Evolutionary conservation across 2,329 filamentous ascomycete species (phyloP), one percentile per base, ranked within the genome.

Genomic region (Aureobasidium sp.): DNA sequence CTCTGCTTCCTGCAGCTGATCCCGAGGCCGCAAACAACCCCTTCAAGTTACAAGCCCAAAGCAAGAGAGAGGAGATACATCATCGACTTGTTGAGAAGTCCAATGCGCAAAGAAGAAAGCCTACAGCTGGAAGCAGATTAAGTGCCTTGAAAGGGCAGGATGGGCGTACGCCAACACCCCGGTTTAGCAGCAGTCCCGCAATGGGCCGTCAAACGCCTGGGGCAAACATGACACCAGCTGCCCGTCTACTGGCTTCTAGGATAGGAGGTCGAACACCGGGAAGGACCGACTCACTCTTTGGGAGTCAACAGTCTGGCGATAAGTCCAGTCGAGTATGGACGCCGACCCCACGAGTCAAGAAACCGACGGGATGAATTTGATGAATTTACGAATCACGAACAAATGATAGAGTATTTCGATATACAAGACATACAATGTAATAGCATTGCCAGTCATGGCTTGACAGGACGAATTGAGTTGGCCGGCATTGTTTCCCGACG

Each of bases 81-180:
- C 86, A 93, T 69, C 84, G 87, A 39, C 90, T 97, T 82, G 92
- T 97, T 2, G 92, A 96, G 65, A 85, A 85, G 57, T 89, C 90
- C 26, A 84, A 89, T 44, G 20, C 41, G 69, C 87, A 82, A 2
- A 92, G 92, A 72, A 84, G 87, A 55, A 27, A 80, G 84, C 65
- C 84, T 81, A 4, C 86, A 82, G 15, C 88, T 81, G 67, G 79
- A 63, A 63, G 67, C 51, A 66, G 71, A 77, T 59, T 71, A 50
- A 53, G 71, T 65, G 17, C 69, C 48, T 64, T 74, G 55, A 64
- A 66, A 59, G 67, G 65, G 37, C 67, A 74, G n/a, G 72, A 74
- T 44, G 77, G 77, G 63, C 75, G 76, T 63, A 85, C 83, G 2
- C 86, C 86, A 0, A 82, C 86, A n/a, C 88, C 89, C 9, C 84